phyloP scores from a whole-genome alignment of 495 filamentous ascomycete genomes.

The Penicillium longicatenatum region DNA sequence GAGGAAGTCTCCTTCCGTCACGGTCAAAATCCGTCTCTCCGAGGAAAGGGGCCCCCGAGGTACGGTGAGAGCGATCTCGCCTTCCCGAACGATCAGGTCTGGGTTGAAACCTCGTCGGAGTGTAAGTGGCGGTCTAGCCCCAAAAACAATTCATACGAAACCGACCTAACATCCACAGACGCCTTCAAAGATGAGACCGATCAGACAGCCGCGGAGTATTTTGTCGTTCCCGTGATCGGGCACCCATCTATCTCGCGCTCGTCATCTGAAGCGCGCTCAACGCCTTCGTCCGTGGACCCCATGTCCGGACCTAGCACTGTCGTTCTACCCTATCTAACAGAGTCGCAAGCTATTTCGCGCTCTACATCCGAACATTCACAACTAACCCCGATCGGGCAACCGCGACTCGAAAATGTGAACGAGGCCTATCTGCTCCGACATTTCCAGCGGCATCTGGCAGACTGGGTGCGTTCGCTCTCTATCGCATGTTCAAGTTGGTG shows the following conservation, averaged over 20 bases:
- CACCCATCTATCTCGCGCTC: constrained; percentile 25
- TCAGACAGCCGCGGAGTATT: constrained; percentile 44
- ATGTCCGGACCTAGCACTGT: constrained; percentile 15
- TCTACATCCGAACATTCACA: constrained; percentile 25
- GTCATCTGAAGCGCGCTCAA: constrained; percentile 30
- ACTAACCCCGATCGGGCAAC: constrained; percentile 20
- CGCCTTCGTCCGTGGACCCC: constrained; percentile 32
- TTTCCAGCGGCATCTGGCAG: constrained; percentile 40
- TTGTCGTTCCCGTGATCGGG: constrained; percentile 30
- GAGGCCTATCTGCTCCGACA: constrained; percentile 46
- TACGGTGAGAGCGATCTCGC: constrained; percentile 46
- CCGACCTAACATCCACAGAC: constrained; percentile 24
- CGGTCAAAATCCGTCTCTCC: constrained; percentile 46
- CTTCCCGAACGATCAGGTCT: constrained; percentile 44
- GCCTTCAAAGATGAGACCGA: constrained; percentile 47
- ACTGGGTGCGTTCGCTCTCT: constrained; percentile 32
- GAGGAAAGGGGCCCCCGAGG: constrained; percentile 42
- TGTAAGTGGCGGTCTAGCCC: constrained; percentile 22
- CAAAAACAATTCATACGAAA: not conserved
- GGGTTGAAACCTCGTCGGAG: constrained; percentile 36
- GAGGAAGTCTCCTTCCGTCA: constrained; percentile 49
- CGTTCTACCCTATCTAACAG: constrained; percentile 16
- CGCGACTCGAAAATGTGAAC: constrained; percentile 35
- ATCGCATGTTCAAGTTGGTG: not conserved
- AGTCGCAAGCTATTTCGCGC: constrained; percentile 21